Evolutionary conservation across 1,139 yeast species (phyloP), one percentile per base, ranked within the genome.

Genomic region (Taphrina pruni): DNA sequence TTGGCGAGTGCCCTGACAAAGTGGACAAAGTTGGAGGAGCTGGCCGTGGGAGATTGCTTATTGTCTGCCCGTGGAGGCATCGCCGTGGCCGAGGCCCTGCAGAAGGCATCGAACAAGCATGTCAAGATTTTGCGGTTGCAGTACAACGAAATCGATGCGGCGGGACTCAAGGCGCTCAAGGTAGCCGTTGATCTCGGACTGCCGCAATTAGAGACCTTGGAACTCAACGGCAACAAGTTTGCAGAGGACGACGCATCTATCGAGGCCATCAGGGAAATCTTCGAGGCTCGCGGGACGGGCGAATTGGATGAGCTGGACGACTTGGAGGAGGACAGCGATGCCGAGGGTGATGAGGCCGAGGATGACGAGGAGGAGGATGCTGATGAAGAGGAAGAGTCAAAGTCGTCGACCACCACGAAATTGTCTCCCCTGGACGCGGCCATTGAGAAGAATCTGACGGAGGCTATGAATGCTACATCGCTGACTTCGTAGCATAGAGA

Each of bases 301-400:
- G 95, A 88, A 77, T 79, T 94, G 43, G 97, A 92, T 75, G 97
- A 92, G 75, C 83, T 92, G 71, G 98, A 94, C 75, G 99, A 94
- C 75, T 85, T 95, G 81, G 99, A 94, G 80, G 97, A 91, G 77
- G 83, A 87, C 62, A 92, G 90, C 73, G 88, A 90, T 71, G 97
- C 90, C 35, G 96, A 88, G 70, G 96, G 89, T 72, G 94, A 87
- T 41, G 90, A 86, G 9, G 90, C 84, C 1, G 89, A 85, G 6
- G 89, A 85, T 14, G 89, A 85, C 5, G 92, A 86, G 14, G 89
- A 86, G 6, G 89, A 83, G 26, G 86, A 81, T 17, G 87, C 81
- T 48, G 87, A 84, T 66, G 85, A 81, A 71, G 82, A 81, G 56
- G 83, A 80, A 70, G 45, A 14, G 17, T 86, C 85, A 65, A 41